Base-by-base conservation (phyloP, 805 yeast species). In the Myxozyma geophila region DNA sequence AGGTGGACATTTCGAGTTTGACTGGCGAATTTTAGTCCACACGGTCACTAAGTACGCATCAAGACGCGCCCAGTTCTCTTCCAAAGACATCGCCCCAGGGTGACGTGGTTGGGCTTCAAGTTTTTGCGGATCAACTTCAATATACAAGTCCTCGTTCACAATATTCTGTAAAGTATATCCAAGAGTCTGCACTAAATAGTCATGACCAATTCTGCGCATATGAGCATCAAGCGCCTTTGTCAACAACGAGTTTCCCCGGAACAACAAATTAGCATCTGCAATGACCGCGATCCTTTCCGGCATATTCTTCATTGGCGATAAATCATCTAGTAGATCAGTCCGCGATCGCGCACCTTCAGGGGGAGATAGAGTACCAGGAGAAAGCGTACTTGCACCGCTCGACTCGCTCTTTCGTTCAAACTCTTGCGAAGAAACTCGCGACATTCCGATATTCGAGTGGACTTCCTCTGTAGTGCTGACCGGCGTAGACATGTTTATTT, bases 201-300 rank as follows among this genome's bases (percentile, higher is more conserved):
- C 92, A 64, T 84, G 87, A 0, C 98, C 98, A 19, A 88, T 80
- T 70, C 93, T 78, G 47, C 87, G 80, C 73, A 89, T 87, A 72
- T 86, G 91, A 63, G 83, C 81, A 71, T 93, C 99, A 59, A 92
- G 74, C 0, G 96, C 82, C 73, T 90, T 90, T 0, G 97, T 87
- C 64, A 95, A 80, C 4, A 93, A 80, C 0, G 96, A 86, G 61
- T 90, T 89, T 0, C 97, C 97, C 69, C 99, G 81, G 72, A 93
- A 93, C 15, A 90, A 73, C 0, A 90, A 82, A 67, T 84, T 87
- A 67, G 83, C 82, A 2, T 65, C 68, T 5, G 67, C 62, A 36
- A 64, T 39, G 9, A 54, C 73, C 1, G 64, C 64, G 19, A 44
- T 40, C 28, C 50, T 48, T 3, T 21, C 23, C 17, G 43, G 52